A percentile compares a stretch with the other conserved stretches of the same genome.
phyloP scores from a whole-genome alignment of 306 rosid species.

The Vicia sativa region DNA sequence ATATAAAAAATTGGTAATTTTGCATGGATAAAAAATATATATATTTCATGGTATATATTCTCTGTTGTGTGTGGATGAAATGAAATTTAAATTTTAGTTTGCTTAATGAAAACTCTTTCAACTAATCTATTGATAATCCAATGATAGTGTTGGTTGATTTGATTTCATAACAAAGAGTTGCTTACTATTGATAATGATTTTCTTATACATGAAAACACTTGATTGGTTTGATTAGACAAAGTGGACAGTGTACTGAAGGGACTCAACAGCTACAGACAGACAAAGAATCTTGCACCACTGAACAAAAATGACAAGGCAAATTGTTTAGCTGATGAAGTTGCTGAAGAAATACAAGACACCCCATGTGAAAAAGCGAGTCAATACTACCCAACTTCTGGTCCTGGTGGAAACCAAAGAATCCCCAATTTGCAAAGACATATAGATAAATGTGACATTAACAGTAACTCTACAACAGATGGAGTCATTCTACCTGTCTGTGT shows the following conservation, averaged over 20 bases:
- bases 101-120: neutral
- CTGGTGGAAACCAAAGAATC: conserved; percentile 35
- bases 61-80: neutral
- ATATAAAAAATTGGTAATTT: neutral
- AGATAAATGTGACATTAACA: conserved; percentile 54
- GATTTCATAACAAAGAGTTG: neutral
- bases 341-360: conserved; percentile 58
- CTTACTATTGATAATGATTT: neutral
- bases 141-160: conserved; percentile 10
- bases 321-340: conserved; percentile 71
- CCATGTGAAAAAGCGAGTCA: conserved; percentile 55
- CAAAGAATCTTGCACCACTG: conserved; percentile 46
- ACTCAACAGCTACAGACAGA: conserved; percentile 64
- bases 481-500: conserved; percentile 66
- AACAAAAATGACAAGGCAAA: conserved; percentile 52
- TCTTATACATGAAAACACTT: neutral
- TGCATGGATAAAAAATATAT: neutral
- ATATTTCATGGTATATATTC: no score
- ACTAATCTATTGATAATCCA: neutral
- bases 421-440: conserved; percentile 49
- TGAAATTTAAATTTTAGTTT: neutral
- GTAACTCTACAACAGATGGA: conserved; percentile 55
- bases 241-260: conserved; percentile 72
- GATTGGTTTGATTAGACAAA: conserved; percentile 47
- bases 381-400: conserved; percentile 37